Base-by-base conservation (phyloP, 2,329 filamentous ascomycete species). In the Trichoderma sp. region DNA sequence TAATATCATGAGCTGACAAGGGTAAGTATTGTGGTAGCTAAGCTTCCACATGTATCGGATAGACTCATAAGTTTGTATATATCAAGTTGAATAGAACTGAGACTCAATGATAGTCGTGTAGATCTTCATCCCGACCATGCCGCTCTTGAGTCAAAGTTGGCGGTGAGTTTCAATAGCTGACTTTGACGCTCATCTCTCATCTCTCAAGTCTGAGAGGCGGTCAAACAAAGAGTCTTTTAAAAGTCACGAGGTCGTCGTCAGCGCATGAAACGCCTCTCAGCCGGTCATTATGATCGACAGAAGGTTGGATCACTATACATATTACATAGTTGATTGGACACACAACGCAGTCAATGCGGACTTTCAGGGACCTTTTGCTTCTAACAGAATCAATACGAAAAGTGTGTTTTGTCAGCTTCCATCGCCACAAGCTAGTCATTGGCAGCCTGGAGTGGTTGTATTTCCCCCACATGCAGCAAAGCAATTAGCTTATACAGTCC, bases 391-490 rank as follows among this genome's bases (percentile, higher is more conserved):
- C 33, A 50, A 4, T 45, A 50, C 45, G 45, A 53, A 53, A 24
- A 14, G n/a, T 16, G 14, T 29, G 9, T 35, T 62, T 62, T 71
- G 67, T 71, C 67, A 71, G 67, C 67, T 41, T 4, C 33, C 33
- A 45, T 71, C 16, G 53, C 53, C 67, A 71, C 64, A 24, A 33
- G 7, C 12, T 35, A 59, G 18, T 59, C 38, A 38, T 65, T 24
- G 31, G 8, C 29, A 35, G 27, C 27, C 27, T 27, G 27, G 27
- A 27, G n/a, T 9, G 14, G 14, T 24, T 2, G 16, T 21, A 6
- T 29, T 6, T 14, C 18, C 71, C 71, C 71, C 71, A 74, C 71
- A 65, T 65, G 71, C 71, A 74, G 62, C 45, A 74, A 74, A 65
- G 62, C 62, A 33, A 29, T 18, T 38, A 53, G 31, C 21, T 18